Evolutionary conservation across 2,329 filamentous ascomycete genomes (phyloP), one percentile per base, ranked within the genome.

Genomic region (Penicillium sp.): DNA sequence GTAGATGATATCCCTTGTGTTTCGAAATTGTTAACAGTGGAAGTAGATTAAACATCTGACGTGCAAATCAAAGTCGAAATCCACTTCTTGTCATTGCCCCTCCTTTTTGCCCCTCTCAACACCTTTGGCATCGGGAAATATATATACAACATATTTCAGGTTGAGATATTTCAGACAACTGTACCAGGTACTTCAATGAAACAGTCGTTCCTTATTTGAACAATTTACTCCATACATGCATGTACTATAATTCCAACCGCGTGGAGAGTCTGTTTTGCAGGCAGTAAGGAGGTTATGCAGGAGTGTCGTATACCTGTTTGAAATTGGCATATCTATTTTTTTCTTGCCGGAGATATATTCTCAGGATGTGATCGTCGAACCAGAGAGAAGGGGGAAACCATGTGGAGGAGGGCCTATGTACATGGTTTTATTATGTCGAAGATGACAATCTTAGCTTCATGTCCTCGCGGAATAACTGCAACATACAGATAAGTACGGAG

Each of bases 211-310:
- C 25, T 47, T 41, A 46, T 40, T 25, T 18, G 15, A 42, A 46
- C 48, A 50, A 12, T 52, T 52, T 18, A 27, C 25, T 27, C 25
- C 25, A 27, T 23, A 27, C 12, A 50, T 50, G 40, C 40, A 53
- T 35, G 31, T 48, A 49, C n/a, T n/a, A 47, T 21, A 23, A 35
- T 25, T 39, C 29, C 4, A 35, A 46, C 49, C 53, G 53, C 49
- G 53, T 55, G 53, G 53, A 32, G 18, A 55, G 39, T 52, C 53
- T 52, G 53, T 55, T 55, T 52, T 45, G 53, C 49, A 52, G 35
- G 6, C 16, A 42, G 53, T 18, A 55, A 55, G 53, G 53, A 55
- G 52, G 52, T 46, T 46, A 6, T 29, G 34, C 16, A 32, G 18
- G n/a, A 12, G 27, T n/a, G 3, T 46, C 47, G 40, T 54, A 50